These are phyloP conservation scores for Heliosperma pusillum DNA, from an alignment of 148 eudicot species.

Conservation along the genomic window DNA sequence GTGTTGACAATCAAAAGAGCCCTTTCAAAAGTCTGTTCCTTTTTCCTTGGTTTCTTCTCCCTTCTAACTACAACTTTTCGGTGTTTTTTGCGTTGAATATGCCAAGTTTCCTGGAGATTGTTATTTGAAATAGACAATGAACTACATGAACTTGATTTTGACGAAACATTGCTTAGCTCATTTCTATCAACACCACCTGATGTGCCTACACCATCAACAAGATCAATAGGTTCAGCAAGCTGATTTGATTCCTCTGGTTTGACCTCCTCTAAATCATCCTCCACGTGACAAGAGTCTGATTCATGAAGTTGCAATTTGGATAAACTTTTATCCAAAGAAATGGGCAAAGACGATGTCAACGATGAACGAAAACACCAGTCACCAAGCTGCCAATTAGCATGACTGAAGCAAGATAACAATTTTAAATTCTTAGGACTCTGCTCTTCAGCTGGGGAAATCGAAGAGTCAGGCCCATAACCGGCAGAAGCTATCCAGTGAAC, in stretches of 20 bases:
- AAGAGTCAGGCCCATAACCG: constrained; percentile 88
- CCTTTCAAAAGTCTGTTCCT: constrained; percentile 75
- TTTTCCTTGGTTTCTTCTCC: constrained; percentile 76
- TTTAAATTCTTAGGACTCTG: constrained; percentile 82
- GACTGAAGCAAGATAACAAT: constrained; percentile 71
- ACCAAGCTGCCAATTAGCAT: constrained; percentile 94
- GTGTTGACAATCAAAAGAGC: constrained; percentile 75
- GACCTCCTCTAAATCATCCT: constrained; percentile 42
- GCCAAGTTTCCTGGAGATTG: constrained; percentile 56
- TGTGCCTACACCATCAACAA: constrained; percentile 35
- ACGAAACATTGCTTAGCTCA: constrained; percentile 28
- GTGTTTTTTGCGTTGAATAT: constrained; percentile 79
- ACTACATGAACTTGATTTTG: constrained; percentile 45
- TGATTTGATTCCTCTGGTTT: constrained; percentile 43
- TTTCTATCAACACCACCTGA: constrained; percentile 34
- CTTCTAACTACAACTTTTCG: constrained; percentile 68
- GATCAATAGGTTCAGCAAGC: constrained; percentile 37
- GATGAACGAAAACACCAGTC: constrained; percentile 91
- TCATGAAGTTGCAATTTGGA: constrained; percentile 43
- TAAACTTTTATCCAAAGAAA: constrained; percentile 42
- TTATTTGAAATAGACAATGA: constrained; percentile 59
- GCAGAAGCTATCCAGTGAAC: constrained; percentile 98
- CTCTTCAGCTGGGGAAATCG: constrained; percentile 82
- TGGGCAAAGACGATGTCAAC: constrained; percentile 26
- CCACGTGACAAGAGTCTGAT: constrained; percentile 30